Base-by-base conservation (phyloP, 1,139 yeast species). In the Wickerhamiella infanticola region DNA sequence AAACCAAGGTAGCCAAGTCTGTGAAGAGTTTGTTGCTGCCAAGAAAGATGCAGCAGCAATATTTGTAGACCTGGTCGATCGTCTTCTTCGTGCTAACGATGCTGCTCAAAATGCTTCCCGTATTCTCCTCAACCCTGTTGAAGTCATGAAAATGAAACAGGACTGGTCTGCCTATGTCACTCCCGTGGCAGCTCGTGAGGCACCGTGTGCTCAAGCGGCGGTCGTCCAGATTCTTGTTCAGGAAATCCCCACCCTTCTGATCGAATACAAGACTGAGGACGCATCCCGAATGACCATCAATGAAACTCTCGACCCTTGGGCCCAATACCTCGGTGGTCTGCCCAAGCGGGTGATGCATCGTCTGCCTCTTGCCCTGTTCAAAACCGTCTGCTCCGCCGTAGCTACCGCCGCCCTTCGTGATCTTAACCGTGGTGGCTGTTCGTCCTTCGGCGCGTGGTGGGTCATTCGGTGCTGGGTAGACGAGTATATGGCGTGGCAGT, bases 381-480 rank as follows among this genome's bases (percentile, higher is more conserved):
- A 23, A 25, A n/a, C 39, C 5, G 37, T 25, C 9, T 24, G 29
- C 24, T 26, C 39, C 11, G 73, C 79, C 11, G 60, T 79, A 4
- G 64, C 77, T 44, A 77, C 83, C 3, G 70, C 79, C n/a, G 75
- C 79, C n/a, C 62, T 79, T 37, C 65, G 83, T 47, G 83, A 78
- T 53, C 74, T 80, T 48, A 73, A 79, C 44, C 65, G 75, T 48
- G 64, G 66, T 29, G 77, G 80, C 3, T 80, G 81, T 3, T 72
- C 70, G 44, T 73, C 79, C 1, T 80, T 81, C 59, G 80, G 79
- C 8, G 75, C 79, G 1, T 81, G 93, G 88, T 81, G 88, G 86
- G 72, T 75, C 36, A 69, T 81, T 11, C 67, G 82, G 47, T 78
- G 85, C 58, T 82, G 93, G 88, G 67, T 79, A 5, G 84, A 79